Conservation (phyloP, 768 basidiomycete species). For the Rhodosporidiobolus odoratus region DNA sequence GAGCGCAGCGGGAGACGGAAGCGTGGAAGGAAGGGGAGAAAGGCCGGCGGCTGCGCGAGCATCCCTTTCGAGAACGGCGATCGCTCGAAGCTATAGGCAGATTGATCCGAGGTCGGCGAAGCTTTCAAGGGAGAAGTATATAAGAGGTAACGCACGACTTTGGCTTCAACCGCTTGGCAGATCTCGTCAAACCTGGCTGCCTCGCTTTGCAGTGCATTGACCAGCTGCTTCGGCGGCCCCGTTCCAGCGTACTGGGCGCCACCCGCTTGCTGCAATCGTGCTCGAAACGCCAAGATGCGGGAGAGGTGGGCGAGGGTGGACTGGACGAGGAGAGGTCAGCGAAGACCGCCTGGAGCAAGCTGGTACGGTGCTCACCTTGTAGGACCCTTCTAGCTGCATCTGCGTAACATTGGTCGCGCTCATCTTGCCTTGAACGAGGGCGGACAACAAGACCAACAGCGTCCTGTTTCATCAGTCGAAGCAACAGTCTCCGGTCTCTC, state of each 20-base stretch:
- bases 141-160: constrained; percentile 2
- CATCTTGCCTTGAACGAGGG: no score
- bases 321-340: neutral
- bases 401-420: neutral
- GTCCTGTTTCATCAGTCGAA: no score
- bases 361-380: constrained; percentile 12
- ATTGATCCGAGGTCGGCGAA: neutral
- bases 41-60: constrained; percentile 5
- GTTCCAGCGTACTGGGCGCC: neutral
- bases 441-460: no score
- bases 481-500: no score
- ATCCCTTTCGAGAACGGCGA: constrained; percentile 26
- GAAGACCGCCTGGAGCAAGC: neutral
- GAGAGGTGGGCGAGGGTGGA: constrained; percentile 14
- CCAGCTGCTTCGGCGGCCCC: neutral
- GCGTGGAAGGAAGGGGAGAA: neutral
- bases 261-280: constrained; percentile 3
- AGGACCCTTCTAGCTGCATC: neutral
- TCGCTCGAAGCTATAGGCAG: constrained; percentile 4
- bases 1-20: neutral
- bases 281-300: constrained; percentile 23
- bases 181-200: constrained; percentile 11
- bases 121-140: no score
- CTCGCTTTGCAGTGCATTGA: neutral
- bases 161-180: neutral